These are phyloP conservation scores for Kodamaea lidongshanica DNA, from an alignment of 805 yeast species.

Conservation along the genomic window DNA sequence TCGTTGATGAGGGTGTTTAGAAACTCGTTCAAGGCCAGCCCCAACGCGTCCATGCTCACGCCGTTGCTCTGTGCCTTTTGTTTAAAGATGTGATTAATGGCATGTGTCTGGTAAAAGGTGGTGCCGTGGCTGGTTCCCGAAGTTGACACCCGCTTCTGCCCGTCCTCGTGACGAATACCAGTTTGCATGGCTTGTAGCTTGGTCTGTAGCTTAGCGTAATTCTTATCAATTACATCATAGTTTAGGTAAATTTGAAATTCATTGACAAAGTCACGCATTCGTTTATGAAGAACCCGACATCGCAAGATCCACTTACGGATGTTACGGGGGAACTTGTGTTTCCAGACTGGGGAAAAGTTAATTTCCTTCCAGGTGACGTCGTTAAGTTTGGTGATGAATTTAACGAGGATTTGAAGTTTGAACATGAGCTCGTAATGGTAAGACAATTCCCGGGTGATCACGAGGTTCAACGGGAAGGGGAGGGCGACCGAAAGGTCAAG, in stretches of 20 bases:
- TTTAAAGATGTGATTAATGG: slow-evolving; percentile 17
- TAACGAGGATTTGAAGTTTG: slow-evolving; percentile 61
- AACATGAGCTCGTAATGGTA: slow-evolving; percentile 76
- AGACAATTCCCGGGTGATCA: slow-evolving; percentile 63
- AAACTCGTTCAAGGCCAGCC: slow-evolving; percentile 44
- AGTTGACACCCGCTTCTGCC: too few relatives aligned
- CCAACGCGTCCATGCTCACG: slow-evolving; percentile 29
- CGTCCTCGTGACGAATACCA: slow-evolving; percentile 7
- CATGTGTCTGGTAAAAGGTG: slow-evolving; percentile 6
- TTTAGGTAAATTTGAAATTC: slow-evolving; percentile 52
- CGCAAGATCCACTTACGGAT: slow-evolving; percentile 50
- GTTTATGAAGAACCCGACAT: slow-evolving; percentile 49
- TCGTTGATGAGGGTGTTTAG: slow-evolving; percentile 60
- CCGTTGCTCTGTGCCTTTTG: slow-evolving; percentile 4
- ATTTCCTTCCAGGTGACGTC: slow-evolving; percentile 71
- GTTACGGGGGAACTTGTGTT: slow-evolving; percentile 37
- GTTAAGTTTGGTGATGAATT: slow-evolving; percentile 52
- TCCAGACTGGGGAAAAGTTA: slow-evolving; percentile 63
- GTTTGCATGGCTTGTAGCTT: slow-evolving; percentile 14
- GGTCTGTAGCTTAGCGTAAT: slow-evolving; percentile 40
- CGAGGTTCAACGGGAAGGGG: slow-evolving; percentile 82
- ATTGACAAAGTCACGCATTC: slow-evolving; percentile 52
- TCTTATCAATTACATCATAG: slow-evolving; percentile 52
- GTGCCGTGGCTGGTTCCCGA: slow-evolving; percentile 4
- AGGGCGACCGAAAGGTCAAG: slow-evolving; percentile 53